These are phyloP conservation scores for Auriculariales sp. DNA, from an alignment of 768 basidiomycete species.

Conservation along the genomic window DNA sequence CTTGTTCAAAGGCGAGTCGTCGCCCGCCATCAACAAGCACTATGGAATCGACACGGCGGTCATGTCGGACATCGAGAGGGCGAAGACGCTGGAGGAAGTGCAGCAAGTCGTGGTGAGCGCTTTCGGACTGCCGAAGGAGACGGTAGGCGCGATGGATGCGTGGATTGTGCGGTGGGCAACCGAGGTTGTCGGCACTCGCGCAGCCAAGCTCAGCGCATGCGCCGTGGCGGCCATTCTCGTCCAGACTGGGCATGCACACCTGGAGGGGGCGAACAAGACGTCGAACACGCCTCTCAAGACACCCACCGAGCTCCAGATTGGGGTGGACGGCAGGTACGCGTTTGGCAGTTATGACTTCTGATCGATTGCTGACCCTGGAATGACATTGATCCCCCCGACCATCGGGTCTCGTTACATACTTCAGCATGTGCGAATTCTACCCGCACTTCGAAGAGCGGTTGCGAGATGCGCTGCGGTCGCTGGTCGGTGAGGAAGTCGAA, in stretches of 20 bases:
- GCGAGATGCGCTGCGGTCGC: constrained; percentile 51
- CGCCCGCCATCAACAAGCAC: constrained; percentile 62
- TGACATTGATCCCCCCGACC: background rate
- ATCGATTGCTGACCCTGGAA: background rate
- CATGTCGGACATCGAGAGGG: constrained; percentile 68
- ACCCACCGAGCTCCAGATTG: constrained; percentile 44
- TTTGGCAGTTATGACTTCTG: background rate
- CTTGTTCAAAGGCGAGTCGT: constrained; percentile 71
- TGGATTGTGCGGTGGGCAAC: constrained; percentile 74
- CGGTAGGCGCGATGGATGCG: constrained; percentile 32
- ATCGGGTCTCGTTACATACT: background rate
- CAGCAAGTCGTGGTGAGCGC: constrained; percentile 45
- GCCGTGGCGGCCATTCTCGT: constrained; percentile 76
- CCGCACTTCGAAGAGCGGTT: constrained; percentile 69
- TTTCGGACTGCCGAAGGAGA: constrained; percentile 40
- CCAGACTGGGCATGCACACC: constrained; percentile 59
- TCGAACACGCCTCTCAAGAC: constrained; percentile 20
- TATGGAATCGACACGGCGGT: constrained; percentile 94
- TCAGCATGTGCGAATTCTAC: constrained; percentile 81
- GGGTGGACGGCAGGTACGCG: constrained; percentile 81
- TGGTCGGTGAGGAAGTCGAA: constrained; percentile 76
- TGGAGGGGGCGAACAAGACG: constrained; percentile 16
- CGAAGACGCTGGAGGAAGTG: constrained; percentile 38
- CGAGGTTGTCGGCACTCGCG: constrained; percentile 63
- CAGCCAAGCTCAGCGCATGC: constrained; percentile 69